Conservation (phyloP, 2,329 filamentous ascomycete genomes). For the Curvularia hawaiiensis region DNA sequence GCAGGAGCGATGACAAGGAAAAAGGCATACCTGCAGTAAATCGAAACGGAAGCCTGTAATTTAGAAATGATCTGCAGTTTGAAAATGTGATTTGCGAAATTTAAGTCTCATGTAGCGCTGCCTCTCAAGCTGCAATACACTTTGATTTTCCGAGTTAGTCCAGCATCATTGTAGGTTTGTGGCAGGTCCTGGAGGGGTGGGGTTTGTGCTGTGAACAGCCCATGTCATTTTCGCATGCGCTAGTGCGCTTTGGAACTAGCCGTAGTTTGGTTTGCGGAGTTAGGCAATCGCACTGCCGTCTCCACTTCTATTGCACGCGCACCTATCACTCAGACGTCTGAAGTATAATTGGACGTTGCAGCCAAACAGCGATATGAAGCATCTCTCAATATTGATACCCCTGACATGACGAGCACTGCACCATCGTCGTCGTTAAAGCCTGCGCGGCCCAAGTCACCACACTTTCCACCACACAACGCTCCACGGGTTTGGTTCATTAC, state of each 20-base stretch:
- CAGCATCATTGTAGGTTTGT: conserved; percentile 7
- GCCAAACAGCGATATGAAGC: conserved; percentile 8
- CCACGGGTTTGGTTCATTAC: conserved; percentile 95
- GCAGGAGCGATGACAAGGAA: background rate
- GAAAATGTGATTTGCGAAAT: background rate
- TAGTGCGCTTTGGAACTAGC: conserved; percentile 21
- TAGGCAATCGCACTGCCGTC: conserved; percentile 22
- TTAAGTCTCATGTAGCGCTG: background rate
- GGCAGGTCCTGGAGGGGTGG: conserved; percentile 12
- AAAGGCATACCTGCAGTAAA: conserved; percentile 22
- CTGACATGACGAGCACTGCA: conserved; percentile 21
- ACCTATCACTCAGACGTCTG: conserved; percentile 2
- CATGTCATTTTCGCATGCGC: conserved; percentile 23
- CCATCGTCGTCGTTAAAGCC: conserved; percentile 37
- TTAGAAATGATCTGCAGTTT: background rate
- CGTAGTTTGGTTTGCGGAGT: conserved; percentile 7
- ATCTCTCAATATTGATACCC: background rate
- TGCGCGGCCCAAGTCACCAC: conserved; percentile 48
- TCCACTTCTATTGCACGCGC: conserved; percentile 13
- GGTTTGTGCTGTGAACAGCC: conserved; percentile 13
- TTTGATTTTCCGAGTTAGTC: too few relatives aligned
- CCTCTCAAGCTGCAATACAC: background rate
- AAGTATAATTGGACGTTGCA: background rate
- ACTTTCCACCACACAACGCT: conserved; percentile 65
- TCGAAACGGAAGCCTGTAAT: conserved; percentile 19